Base-by-base conservation (phyloP, 2,329 filamentous ascomycete species). In the Chaetomiaceae sp. region DNA sequence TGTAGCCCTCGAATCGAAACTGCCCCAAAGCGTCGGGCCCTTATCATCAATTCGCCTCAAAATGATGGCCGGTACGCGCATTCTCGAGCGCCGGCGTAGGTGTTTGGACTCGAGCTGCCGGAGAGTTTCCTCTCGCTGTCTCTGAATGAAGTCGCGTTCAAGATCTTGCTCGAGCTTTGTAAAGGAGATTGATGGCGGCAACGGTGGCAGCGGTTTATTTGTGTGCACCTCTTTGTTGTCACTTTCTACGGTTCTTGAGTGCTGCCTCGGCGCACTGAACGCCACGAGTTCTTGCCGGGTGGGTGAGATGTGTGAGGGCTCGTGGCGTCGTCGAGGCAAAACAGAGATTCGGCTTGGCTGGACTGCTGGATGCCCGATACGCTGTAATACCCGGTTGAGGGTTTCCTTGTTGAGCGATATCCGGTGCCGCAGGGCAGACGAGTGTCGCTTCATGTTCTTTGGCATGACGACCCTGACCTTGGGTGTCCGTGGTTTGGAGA, bases 331-430 rank as follows among this genome's bases (percentile, higher is more conserved):
- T 38, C n/a, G 15, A n/a, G 25, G 9, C 14, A 8, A 25, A 7
- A 19, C 7, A 2, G 23, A 29, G 4, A 31, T 7, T 15, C 25
- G 23, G 14, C 3, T 9, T 5, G 17, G 25, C n/a, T 29, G 14
- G 12, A 22, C 11, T 6, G 39, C 31, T 4, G 31, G 47, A 7
- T 51, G 31, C 4, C 47, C 39, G 2, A 37, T 43, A 3, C 7
- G 47, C 22, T 51, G 29, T 11, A 51, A 20, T 8, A 31, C n/a
- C 4, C 29, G 12, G 31, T 36, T n/a, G 20, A 52, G 43, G 3
- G 50, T 47, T n/a, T 45, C 25, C 34, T 20, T 46, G 43, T 52
- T 52, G 34, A 52, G 50, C 14, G 50, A 52, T 3, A 52, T 52
- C 5, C 50, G 43, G 6, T 42, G 36, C 1, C 27, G 36, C n/a